These are phyloP conservation scores for Amanita pallidorosea DNA, from an alignment of 768 basidiomycete species.

Conservation along the genomic window DNA sequence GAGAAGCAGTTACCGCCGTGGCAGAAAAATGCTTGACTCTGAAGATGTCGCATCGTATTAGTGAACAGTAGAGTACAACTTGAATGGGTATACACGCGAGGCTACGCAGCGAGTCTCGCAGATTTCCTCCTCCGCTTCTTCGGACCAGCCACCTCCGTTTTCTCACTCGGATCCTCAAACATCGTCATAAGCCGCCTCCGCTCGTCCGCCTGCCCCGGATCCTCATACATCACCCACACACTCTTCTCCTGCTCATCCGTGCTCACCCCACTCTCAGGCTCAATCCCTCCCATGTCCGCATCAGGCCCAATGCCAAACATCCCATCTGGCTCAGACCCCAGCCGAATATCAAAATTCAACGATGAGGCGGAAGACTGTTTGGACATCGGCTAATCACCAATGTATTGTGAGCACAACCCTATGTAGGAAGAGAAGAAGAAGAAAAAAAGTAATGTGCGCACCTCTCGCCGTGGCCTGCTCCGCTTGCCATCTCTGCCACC, in stretches of 20 bases:
- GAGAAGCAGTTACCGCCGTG: too few relatives aligned
- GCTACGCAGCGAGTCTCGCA: neutral
- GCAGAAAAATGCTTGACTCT: too few relatives aligned
- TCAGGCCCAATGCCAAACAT: constrained; percentile 17
- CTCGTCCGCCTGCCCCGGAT: constrained; percentile 52
- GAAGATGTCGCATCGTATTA: too few relatives aligned
- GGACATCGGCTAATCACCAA: constrained; percentile 21
- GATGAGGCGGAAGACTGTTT: constrained; percentile 24
- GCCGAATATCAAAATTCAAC: constrained; percentile 12
- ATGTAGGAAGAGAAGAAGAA: too few relatives aligned
- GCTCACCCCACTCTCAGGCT: neutral
- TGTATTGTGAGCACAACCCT: neutral
- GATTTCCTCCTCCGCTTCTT: constrained; percentile 2
- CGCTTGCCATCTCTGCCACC: constrained; percentile 22
- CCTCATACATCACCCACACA: constrained; percentile 55
- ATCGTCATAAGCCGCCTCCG: constrained; percentile 46
- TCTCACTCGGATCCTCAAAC: constrained; percentile 20
- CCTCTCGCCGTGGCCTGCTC: constrained; percentile 19
- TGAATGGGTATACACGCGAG: too few relatives aligned
- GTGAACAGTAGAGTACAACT: too few relatives aligned
- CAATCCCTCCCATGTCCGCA: constrained; percentile 6
- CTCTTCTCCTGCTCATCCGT: constrained; percentile 26
- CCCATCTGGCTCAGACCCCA: constrained; percentile 9
- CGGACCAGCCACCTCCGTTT: neutral
- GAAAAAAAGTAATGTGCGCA: constrained; percentile 7